These are phyloP conservation scores for Fonsecaea erecta DNA, from an alignment of 2,329 filamentous ascomycete species.

Conservation along the genomic window DNA sequence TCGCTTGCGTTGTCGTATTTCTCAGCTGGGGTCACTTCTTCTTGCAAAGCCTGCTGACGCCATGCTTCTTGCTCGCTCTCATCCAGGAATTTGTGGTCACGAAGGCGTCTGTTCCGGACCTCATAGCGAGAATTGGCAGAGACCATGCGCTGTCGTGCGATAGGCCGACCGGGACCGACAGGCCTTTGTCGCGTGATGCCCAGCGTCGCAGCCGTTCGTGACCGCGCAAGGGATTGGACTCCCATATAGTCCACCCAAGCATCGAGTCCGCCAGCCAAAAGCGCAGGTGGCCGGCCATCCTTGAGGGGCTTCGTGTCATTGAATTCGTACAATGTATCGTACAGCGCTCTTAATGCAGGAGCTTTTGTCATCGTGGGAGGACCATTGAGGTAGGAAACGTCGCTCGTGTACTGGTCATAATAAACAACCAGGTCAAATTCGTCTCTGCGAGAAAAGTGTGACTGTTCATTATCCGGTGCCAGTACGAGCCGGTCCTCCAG, in stretches of 20 bases:
- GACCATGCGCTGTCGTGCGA: slow-evolving; percentile 58
- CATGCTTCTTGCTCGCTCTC: slow-evolving; percentile 80
- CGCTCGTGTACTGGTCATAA: slow-evolving; percentile 75
- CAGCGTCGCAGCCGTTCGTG: slow-evolving; percentile 58
- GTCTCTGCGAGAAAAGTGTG: slow-evolving; percentile 72
- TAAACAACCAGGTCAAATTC: slow-evolving; percentile 87
- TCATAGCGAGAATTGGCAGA: slow-evolving; percentile 58
- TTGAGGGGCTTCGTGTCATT: slow-evolving; percentile 77
- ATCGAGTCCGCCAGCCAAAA: slow-evolving; percentile 80
- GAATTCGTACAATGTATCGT: slow-evolving; percentile 80
- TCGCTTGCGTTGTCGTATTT: slow-evolving; percentile 49
- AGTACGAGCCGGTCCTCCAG: slow-evolving; percentile 58
- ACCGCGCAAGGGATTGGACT: slow-evolving; percentile 63
- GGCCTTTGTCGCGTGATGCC: slow-evolving; percentile 51
- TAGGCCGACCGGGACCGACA: slow-evolving; percentile 46
- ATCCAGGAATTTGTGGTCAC: slow-evolving; percentile 72
- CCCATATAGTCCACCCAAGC: slow-evolving; percentile 88
- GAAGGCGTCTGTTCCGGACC: slow-evolving; percentile 60
- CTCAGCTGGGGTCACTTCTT: slow-evolving; percentile 58
- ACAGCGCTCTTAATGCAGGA: slow-evolving; percentile 70
- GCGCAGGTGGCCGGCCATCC: slow-evolving; percentile 68
- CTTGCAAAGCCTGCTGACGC: slow-evolving; percentile 74
- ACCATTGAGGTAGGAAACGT: slow-evolving; percentile 59
- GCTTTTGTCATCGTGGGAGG: slow-evolving; percentile 51
- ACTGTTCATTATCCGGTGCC: slow-evolving; percentile 65